These are phyloP conservation scores for Talaromyces amestolkiae DNA, from an alignment of 2,329 filamentous ascomycete species.

Conservation along the genomic window DNA sequence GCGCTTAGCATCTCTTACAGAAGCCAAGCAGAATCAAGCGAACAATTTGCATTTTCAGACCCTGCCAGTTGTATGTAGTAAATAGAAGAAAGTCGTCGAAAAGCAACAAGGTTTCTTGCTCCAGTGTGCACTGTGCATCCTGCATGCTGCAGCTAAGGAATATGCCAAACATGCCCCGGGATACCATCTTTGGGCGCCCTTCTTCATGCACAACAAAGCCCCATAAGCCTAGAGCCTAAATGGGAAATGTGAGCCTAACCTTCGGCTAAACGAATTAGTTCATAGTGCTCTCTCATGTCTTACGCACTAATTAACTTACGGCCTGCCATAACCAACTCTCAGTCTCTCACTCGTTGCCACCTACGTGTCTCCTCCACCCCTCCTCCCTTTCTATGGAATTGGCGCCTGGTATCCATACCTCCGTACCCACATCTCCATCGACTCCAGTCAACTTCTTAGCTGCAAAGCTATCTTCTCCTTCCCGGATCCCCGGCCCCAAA, in stretches of 20 bases:
- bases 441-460: constrained; percentile 2
- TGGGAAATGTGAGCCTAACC: not conserved
- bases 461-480: constrained; percentile 14
- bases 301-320: not conserved
- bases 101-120: not conserved
- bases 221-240: not conserved
- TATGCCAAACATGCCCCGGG: constrained; percentile 5
- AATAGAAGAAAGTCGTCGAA: not conserved
- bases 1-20: not conserved
- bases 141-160: constrained; percentile 1
- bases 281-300: not conserved
- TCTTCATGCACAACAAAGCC: constrained; percentile 8
- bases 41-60: not conserved
- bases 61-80: not conserved
- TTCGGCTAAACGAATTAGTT: not conserved
- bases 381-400: not conserved
- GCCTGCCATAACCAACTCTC: not conserved
- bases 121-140: not conserved
- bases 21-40: not conserved
- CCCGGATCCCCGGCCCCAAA: constrained; percentile 17
- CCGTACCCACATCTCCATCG: not conserved
- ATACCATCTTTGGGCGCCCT: constrained; percentile 1
- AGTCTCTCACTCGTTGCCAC: not conserved
- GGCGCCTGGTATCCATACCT: not conserved
- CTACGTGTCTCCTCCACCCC: constrained; percentile 1